These are phyloP conservation scores for Corchorus olitorius DNA, from an alignment of 345 rosid species.

Conservation along the genomic window DNA sequence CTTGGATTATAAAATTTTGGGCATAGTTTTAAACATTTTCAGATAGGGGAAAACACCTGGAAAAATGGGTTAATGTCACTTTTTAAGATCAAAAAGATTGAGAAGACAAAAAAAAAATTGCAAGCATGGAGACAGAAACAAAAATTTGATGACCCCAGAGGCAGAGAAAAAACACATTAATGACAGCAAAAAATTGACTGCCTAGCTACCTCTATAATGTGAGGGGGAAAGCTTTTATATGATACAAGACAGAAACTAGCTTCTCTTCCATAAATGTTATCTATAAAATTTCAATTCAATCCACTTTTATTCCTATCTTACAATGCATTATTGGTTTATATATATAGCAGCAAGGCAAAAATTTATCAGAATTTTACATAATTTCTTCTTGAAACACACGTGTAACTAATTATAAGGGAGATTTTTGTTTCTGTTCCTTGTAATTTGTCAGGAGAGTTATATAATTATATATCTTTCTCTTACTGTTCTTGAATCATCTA, in stretches of 20 bases:
- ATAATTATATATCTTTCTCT: neutral
- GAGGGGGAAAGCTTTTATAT: neutral
- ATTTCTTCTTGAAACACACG: neutral
- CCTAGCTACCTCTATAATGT: constrained; percentile 3
- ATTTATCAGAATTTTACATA: neutral
- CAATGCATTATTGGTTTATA: neutral
- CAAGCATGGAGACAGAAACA: constrained; percentile 7
- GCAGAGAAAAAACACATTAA: neutral
- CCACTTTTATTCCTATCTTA: neutral
- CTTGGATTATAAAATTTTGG: too few relatives aligned
- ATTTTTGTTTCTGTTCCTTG: neutral
- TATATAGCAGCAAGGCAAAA: neutral
- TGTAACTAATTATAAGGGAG: neutral
- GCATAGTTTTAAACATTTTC: neutral
- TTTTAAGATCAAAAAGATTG: neutral
- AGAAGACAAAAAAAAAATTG: constrained; percentile 2
- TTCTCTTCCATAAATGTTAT: neutral
- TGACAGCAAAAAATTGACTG: neutral
- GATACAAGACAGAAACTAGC: neutral
- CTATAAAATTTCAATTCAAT: neutral
- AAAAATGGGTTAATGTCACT: neutral
- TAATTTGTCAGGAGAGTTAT: neutral
- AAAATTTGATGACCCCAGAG: neutral
- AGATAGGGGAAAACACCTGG: neutral
- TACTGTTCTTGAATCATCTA: neutral